Conservation (phyloP, 768 basidiomycete species). For the Lentinula aciculospora region DNA sequence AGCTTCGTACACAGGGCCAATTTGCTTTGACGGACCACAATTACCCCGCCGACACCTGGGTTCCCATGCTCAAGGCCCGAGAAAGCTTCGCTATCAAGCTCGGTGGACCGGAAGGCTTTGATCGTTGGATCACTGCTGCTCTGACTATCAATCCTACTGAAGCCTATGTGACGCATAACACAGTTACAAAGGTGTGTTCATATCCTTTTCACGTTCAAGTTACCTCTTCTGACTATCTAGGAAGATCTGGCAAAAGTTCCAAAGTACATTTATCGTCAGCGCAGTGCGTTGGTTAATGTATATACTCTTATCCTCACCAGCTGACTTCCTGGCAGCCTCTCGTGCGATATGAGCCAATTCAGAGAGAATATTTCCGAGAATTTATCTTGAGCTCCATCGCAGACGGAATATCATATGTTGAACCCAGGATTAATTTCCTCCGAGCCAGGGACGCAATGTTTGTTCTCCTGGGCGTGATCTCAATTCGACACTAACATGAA, state of each 20-base stretch:
- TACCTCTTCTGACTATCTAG: background rate
- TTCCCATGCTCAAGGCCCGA: constrained; percentile 49
- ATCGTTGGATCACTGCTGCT: constrained; percentile 52
- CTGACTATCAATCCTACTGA: constrained; percentile 55
- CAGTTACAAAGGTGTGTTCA: constrained; percentile 48
- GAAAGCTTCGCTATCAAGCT: constrained; percentile 42
- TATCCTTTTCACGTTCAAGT: background rate
- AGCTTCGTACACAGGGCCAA: constrained; percentile 8
- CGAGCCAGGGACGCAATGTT: constrained; percentile 43
- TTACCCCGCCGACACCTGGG: constrained; percentile 47
- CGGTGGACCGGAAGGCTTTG: constrained; percentile 63
- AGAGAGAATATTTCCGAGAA: constrained; percentile 51
- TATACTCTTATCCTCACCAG: background rate
- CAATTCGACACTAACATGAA: constrained; percentile 1
- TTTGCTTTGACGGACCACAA: constrained; percentile 19
- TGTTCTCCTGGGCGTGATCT: background rate
- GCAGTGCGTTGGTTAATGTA: background rate
- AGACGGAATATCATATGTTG: constrained; percentile 70
- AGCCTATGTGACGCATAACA: constrained; percentile 71
- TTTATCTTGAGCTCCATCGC: constrained; percentile 58
- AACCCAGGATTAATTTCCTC: constrained; percentile 63
- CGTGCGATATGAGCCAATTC: constrained; percentile 52
- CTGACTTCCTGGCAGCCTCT: constrained; percentile 26
- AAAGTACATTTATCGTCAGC: constrained; percentile 47
- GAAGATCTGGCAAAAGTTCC: constrained; percentile 77